Evolutionary conservation across 2,329 filamentous ascomycete genomes (phyloP), one percentile per base, ranked within the genome.

Genomic region (Colletotrichum viniferum): DNA sequence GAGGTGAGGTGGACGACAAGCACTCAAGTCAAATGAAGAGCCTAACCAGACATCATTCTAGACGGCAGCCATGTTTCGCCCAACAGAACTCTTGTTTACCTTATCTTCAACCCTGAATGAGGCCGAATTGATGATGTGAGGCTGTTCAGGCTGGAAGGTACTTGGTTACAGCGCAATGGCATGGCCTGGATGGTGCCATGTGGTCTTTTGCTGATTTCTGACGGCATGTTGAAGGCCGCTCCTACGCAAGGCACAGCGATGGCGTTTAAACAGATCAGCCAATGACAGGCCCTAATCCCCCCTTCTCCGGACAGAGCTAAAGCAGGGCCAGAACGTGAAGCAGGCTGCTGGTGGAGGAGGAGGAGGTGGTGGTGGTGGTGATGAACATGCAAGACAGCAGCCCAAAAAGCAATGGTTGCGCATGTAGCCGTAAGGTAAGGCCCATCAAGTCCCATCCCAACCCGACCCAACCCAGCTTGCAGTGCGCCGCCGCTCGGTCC

Each of bases 131-230:
- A 7, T 18, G 28, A 38, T 61, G 67, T 38, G 62, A 63, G n/a
- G 55, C 72, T 72, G 72, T 62, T 69, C 72, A 9, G 56, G 55
- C 65, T 28, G 56, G 13, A 16, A 28, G 18, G 36, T n/a, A 10
- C 38, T 8, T 38, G 7, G 36, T 16, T 8, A 38, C 36, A 12
- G 43, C 28, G 32, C 21, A 24, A 61, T 34, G 62, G 24, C 58
- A 62, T 67, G 76, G 56, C 30, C 52, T 74, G 74, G 67, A 69
- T 74, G 74, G 76, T 77, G 74, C 76, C 74, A 77, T 74, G 76
- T 77, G 76, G 68, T 71, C 63, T 58, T 34, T 60, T 26, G 72
- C 43, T 66, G 68, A 38, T 63, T 64, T 63, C 63, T 48, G 52
- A 32, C 67, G 24, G 12, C 48, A 60, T 52, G 67, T 26, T 68